Evolutionary conservation across 495 filamentous ascomycete genomes (phyloP).

Genomic region (Penicillium ochrochloron): DNA sequence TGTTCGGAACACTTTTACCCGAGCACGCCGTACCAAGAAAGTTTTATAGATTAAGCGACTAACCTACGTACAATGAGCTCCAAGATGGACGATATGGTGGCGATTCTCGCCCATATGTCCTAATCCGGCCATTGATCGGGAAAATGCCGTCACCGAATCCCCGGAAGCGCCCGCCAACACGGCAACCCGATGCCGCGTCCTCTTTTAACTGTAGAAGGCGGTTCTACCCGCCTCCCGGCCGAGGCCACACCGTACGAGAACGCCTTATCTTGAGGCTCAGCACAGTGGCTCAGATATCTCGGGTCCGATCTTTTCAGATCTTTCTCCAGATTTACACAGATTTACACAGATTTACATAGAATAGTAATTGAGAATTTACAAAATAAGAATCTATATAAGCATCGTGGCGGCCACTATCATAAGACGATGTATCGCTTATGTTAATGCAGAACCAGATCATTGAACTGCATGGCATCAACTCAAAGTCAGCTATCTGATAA

Average conservation of each 20-base stretch:
- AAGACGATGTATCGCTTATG: neutral
- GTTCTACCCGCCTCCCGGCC: conserved; percentile 10
- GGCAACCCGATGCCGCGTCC: conserved; percentile 14
- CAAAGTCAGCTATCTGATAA: conserved; percentile 9
- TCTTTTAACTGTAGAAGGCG: neutral
- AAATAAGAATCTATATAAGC: neutral
- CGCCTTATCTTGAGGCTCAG: conserved; percentile 14
- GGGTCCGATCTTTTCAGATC: neutral
- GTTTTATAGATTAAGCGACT: no score
- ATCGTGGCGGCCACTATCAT: neutral
- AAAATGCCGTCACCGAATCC: conserved; percentile 7
- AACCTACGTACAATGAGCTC: neutral
- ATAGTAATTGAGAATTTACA: neutral
- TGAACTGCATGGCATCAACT: conserved; percentile 21
- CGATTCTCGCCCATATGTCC: neutral
- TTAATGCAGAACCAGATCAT: neutral
- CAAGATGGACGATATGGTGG: neutral
- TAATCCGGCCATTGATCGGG: conserved; percentile 10
- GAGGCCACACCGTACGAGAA: neutral
- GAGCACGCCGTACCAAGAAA: neutral
- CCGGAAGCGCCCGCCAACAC: conserved; percentile 16
- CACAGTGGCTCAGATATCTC: neutral
- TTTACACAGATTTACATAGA: neutral
- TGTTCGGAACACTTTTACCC: neutral
- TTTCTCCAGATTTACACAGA: neutral